These are phyloP conservation scores for Brasenia schreberi DNA, from an alignment of 164 flowering plant genomes.

Conservation along the genomic window DNA sequence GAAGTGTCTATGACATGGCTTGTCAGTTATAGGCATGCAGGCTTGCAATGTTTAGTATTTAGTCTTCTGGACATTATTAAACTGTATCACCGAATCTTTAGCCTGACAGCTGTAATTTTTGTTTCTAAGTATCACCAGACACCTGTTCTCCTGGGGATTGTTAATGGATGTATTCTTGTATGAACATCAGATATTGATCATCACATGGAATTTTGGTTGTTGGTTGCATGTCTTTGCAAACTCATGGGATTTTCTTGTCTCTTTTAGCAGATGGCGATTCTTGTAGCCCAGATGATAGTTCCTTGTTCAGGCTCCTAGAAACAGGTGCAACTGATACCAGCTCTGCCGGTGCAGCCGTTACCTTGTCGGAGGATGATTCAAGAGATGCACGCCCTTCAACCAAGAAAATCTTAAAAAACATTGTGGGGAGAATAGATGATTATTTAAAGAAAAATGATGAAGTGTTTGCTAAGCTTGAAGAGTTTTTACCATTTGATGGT, in stretches of 20 bases:
- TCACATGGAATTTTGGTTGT: too few species aligned
- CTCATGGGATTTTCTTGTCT: not conserved
- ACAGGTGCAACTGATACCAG: conserved; percentile 85
- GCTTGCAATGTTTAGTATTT: too few species aligned
- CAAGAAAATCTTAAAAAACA: conserved; percentile 29
- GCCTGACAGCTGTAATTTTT: too few species aligned
- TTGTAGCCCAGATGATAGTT: conserved; percentile 33
- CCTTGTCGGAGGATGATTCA: conserved; percentile 27
- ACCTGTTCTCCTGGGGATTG: too few species aligned
- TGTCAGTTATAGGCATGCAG: too few species aligned
- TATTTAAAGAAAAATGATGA: conserved; percentile 39
- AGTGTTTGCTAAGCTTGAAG: conserved; percentile 22
- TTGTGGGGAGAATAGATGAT: conserved; percentile 35
- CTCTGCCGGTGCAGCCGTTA: conserved; percentile 22
- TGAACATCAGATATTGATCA: too few species aligned
- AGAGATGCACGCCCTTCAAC: conserved; percentile 16
- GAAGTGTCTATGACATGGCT: too few species aligned
- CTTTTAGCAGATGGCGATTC: conserved; percentile 9
- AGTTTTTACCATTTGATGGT: conserved; percentile 46
- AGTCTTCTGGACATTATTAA: too few species aligned
- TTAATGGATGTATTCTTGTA: too few species aligned
- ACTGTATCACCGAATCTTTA: too few species aligned
- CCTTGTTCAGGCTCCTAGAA: conserved; percentile 56
- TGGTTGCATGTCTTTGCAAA: too few species aligned
- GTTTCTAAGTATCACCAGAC: too few species aligned